phyloP scores from a whole-genome alignment of 495 filamentous ascomycete genomes.

The Letharia lupina region DNA sequence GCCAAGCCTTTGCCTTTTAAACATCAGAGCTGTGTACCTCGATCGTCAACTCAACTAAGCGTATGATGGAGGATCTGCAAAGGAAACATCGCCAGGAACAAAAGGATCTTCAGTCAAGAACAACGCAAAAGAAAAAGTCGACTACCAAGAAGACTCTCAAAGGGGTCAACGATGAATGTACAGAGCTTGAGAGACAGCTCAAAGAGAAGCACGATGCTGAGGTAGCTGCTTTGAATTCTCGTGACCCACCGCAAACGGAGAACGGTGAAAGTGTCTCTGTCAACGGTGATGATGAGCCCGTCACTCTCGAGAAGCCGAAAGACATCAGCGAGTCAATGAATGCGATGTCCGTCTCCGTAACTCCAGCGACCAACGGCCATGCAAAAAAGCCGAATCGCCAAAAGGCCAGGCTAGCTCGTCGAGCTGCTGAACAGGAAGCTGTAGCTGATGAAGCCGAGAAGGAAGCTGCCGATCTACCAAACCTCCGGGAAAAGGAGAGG shows the following conservation, averaged over 20 bases:
- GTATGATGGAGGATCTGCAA: constrained; percentile 61
- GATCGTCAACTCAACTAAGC: neutral
- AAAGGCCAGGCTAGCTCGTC: constrained; percentile 81
- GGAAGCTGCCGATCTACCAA: constrained; percentile 65
- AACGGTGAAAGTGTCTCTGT: constrained; percentile 21
- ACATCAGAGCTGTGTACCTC: neutral
- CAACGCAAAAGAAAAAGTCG: constrained; percentile 91
- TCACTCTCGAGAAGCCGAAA: neutral
- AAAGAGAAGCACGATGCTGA: constrained; percentile 60
- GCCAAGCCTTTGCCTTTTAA: neutral
- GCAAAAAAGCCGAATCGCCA: constrained; percentile 77
- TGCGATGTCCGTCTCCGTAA: constrained; percentile 15
- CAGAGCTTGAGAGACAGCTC: constrained; percentile 59
- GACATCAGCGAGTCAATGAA: neutral
- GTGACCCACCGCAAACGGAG: constrained; percentile 14
- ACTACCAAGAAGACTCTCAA: constrained; percentile 95
- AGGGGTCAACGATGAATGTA: constrained; percentile 77
- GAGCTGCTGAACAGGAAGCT: constrained; percentile 75
- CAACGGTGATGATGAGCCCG: constrained; percentile 3
- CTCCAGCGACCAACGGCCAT: constrained; percentile 20
- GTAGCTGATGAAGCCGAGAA: constrained; percentile 54
- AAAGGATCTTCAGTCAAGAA: constrained; percentile 70
- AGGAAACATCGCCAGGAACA: constrained; percentile 80
- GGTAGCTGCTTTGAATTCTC: constrained; percentile 47
- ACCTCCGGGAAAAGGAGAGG: constrained; percentile 66